phyloP scores from a whole-genome alignment of 139 green algal species.

The Gonium pectorale region DNA sequence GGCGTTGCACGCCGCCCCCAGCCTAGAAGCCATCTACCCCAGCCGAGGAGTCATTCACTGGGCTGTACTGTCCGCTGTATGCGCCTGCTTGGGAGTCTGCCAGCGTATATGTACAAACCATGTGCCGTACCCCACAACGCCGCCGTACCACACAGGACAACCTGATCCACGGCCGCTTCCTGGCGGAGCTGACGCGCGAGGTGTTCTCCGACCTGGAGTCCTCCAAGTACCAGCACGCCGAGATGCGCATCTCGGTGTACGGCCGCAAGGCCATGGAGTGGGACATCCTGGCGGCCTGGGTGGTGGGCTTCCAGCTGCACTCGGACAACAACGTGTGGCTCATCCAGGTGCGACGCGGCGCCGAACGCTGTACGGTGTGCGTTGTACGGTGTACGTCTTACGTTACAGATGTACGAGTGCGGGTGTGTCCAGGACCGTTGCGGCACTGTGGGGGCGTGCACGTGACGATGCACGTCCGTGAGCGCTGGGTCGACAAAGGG shows the following conservation, averaged over 20 bases:
- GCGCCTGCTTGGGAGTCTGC: too few relatives aligned
- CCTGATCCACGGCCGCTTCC: slow-evolving; percentile 92
- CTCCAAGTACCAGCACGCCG: slow-evolving; percentile 95
- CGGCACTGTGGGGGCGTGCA: too few relatives aligned
- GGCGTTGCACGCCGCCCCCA: neutral
- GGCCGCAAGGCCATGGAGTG: slow-evolving; percentile 91
- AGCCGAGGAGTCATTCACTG: too few relatives aligned
- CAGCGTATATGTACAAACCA: too few relatives aligned
- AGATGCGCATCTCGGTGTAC: slow-evolving; percentile 76
- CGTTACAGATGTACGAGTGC: too few relatives aligned
- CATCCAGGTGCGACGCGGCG: slow-evolving; percentile 81
- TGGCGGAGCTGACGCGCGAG: slow-evolving; percentile 98
- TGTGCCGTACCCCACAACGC: too few relatives aligned
- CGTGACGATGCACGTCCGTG: too few relatives aligned
- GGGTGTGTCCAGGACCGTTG: too few relatives aligned
- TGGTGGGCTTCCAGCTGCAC: slow-evolving; percentile 94
- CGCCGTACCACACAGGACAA: slow-evolving; percentile 87
- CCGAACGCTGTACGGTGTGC: neutral
- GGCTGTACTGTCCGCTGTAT: too few relatives aligned
- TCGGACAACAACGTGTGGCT: slow-evolving; percentile 98
- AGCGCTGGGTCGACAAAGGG: too few relatives aligned
- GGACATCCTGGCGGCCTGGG: slow-evolving; percentile 98
- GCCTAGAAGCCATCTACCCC: too few relatives aligned
- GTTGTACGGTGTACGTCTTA: neutral
- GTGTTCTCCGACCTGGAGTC: slow-evolving; percentile 88